phyloP scores from a whole-genome alignment of 441 rosid species.

The Jatropha multifida region DNA sequence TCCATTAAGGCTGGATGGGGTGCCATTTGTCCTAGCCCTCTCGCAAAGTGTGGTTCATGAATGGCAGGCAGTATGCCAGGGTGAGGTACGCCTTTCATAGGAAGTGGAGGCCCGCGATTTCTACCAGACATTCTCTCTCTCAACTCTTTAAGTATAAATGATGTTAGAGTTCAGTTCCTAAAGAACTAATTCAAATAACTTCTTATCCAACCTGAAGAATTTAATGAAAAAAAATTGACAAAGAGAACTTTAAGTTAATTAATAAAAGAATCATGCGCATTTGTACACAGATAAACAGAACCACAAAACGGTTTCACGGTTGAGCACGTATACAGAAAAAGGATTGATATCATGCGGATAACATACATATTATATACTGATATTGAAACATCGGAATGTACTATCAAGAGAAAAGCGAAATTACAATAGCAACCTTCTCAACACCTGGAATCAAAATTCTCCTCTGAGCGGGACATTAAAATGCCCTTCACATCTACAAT shows the following conservation, averaged over 20 bases:
- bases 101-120: slow-evolving; percentile 68
- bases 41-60: slow-evolving; percentile 28
- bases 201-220: slow-evolving; percentile 9
- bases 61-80: slow-evolving; percentile 43
- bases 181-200: background rate
- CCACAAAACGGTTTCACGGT: background rate
- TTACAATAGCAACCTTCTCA: background rate
- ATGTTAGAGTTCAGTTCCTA: background rate
- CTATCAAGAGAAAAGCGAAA: background rate
- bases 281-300: background rate
- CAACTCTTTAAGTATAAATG: background rate
- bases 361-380: background rate
- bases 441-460: background rate
- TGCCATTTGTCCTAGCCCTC: slow-evolving; percentile 60
- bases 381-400: background rate
- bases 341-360: background rate
- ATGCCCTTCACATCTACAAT: background rate
- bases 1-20: slow-evolving; percentile 59
- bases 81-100: slow-evolving; percentile 58
- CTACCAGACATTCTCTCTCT: slow-evolving; percentile 62
- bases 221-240: background rate
- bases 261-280: background rate
- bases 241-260: background rate
- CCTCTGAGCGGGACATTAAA: background rate
- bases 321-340: background rate